A percentile compares a stretch with the other conserved stretches of the same genome.
Evolutionary conservation across 805 yeast species (phyloP).

Genomic region (Cyberlindnera galapagoensis): DNA sequence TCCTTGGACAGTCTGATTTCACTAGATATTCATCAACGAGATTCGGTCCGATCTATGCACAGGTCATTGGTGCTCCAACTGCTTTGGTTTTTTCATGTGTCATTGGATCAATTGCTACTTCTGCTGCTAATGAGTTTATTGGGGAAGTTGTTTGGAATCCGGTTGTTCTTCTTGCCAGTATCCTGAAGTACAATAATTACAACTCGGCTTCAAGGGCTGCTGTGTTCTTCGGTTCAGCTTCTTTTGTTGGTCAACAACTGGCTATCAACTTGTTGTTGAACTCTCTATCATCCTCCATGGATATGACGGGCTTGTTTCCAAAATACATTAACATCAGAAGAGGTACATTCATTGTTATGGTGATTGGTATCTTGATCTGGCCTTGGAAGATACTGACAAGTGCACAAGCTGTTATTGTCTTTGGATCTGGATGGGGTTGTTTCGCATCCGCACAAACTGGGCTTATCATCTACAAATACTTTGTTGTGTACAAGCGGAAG

Average conservation of each 20-base stretch:
- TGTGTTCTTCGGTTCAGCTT: slow-evolving; percentile 25
- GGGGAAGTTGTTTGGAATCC: slow-evolving; percentile 28
- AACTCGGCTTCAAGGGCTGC: slow-evolving; percentile 25
- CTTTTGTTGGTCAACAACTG: slow-evolving; percentile 26
- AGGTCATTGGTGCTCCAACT: slow-evolving; percentile 22
- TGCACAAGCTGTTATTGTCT: slow-evolving; percentile 18
- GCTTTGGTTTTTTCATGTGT: slow-evolving; percentile 27
- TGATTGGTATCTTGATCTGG: slow-evolving; percentile 29
- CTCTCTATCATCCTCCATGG: slow-evolving; percentile 21
- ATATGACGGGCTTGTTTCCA: slow-evolving; percentile 21
- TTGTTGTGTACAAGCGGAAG: slow-evolving; percentile 15
- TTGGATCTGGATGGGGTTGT: slow-evolving; percentile 21
- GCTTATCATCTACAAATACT: slow-evolving; percentile 13
- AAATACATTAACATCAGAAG: slow-evolving; percentile 28
- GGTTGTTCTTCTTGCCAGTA: slow-evolving; percentile 14
- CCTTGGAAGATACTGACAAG: slow-evolving; percentile 30
- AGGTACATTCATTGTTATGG: slow-evolving; percentile 28
- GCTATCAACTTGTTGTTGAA: slow-evolving; percentile 26
- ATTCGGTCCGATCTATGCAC: slow-evolving; percentile 22
- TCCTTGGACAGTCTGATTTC: slow-evolving; percentile 29
- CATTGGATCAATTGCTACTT: slow-evolving; percentile 26
- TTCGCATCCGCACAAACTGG: slow-evolving; percentile 20
- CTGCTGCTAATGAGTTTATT: slow-evolving; percentile 24
- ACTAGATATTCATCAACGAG: slow-evolving; percentile 26
- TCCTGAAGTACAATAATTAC: slow-evolving; percentile 18